These are phyloP conservation scores for Boletus tomentosulus DNA, from an alignment of 768 basidiomycete species.

Conservation along the genomic window DNA sequence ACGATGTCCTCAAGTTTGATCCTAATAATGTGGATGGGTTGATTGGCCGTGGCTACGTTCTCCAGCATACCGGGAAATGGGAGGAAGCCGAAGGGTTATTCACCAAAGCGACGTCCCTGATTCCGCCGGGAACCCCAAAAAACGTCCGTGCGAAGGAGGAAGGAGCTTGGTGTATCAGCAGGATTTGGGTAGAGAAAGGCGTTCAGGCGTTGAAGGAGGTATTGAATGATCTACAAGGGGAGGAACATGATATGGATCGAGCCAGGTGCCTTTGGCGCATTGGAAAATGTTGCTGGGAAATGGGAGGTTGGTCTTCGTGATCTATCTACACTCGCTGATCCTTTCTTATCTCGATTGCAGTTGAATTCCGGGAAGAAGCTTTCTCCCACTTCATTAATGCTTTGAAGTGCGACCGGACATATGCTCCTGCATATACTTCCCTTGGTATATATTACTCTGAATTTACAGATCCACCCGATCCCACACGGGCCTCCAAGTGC, in stretches of 20 bases:
- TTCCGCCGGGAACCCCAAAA: conserved; percentile 42
- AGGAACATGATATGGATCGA: conserved; percentile 50
- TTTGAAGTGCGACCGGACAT: conserved; percentile 68
- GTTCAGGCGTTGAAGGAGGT: conserved; percentile 46
- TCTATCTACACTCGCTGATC: background rate
- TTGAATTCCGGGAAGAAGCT: conserved; percentile 52
- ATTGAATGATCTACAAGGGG: conserved; percentile 39
- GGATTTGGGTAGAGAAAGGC: conserved; percentile 50
- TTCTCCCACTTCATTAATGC: conserved; percentile 78
- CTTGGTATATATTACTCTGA: conserved; percentile 88
- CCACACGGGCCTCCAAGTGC: conserved; percentile 84
- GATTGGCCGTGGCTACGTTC: conserved; percentile 72
- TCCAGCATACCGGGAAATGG: conserved; percentile 65
- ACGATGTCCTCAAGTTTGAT: conserved; percentile 61
- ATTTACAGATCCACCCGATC: conserved; percentile 66
- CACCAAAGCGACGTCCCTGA: conserved; percentile 46
- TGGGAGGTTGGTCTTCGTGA: conserved; percentile 50
- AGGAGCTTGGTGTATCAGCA: conserved; percentile 70
- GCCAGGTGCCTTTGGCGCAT: conserved; percentile 85
- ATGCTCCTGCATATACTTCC: conserved; percentile 90
- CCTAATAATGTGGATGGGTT: conserved; percentile 62
- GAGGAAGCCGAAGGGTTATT: conserved; percentile 61
- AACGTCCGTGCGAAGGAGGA: conserved; percentile 75
- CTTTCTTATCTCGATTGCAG: conserved; percentile 30
- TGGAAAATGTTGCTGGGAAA: conserved; percentile 70